Evolutionary conservation across 2,329 filamentous ascomycete species (phyloP).

Genomic region (Clonostachys rhizophaga): DNA sequence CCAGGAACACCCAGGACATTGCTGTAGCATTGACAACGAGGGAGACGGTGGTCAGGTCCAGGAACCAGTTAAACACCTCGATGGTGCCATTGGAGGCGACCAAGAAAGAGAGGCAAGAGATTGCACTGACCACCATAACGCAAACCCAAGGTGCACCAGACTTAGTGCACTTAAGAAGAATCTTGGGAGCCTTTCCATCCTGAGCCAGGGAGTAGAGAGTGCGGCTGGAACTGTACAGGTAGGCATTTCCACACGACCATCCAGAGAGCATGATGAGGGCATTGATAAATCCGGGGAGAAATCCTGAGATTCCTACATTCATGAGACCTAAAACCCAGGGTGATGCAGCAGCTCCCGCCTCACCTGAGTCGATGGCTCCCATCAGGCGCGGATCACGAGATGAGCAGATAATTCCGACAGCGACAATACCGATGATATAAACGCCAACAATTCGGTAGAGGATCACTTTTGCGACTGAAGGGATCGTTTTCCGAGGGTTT

Average conservation of each 20-base stretch:
- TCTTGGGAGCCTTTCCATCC: constrained; percentile 26
- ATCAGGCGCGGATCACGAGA: constrained; percentile 39
- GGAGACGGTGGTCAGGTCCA: constrained; percentile 48
- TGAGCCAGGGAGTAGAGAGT: constrained; percentile 42
- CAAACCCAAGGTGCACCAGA: constrained; percentile 54
- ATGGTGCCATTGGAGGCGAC: constrained; percentile 37
- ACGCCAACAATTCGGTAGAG: constrained; percentile 70
- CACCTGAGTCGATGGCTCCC: constrained; percentile 31
- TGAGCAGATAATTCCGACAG: constrained; percentile 48
- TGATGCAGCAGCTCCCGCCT: constrained; percentile 49
- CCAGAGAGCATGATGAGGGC: constrained; percentile 48
- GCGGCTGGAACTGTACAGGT: constrained; percentile 38
- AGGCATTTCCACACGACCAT: constrained; percentile 39
- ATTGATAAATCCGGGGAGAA: constrained; percentile 50
- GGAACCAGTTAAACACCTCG: constrained; percentile 45
- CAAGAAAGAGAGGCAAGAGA: constrained; percentile 45
- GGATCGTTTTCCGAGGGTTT: constrained; percentile 46
- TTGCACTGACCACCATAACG: constrained; percentile 39
- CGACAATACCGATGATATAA: constrained; percentile 62
- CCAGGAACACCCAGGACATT: constrained; percentile 33
- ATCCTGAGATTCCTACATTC: constrained; percentile 36
- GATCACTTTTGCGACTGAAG: constrained; percentile 62
- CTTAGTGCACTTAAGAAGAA: constrained; percentile 52
- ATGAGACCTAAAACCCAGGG: constrained; percentile 59
- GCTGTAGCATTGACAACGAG: constrained; percentile 51